Conservation (phyloP, 257 asterid genomes). For the Paulownia fortunei region DNA sequence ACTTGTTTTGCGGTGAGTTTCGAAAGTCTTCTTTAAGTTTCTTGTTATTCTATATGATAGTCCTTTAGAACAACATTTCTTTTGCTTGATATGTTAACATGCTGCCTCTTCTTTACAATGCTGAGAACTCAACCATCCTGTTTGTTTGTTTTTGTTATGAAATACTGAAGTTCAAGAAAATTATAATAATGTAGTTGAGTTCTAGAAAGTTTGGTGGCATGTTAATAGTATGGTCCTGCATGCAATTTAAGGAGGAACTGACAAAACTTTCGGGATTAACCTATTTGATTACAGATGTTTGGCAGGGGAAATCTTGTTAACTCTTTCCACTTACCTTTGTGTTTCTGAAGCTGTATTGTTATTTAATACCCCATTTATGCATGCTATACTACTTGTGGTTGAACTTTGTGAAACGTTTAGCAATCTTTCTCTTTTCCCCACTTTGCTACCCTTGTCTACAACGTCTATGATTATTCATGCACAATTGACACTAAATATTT, state of each 20-base stretch:
- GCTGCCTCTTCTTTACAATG: neutral
- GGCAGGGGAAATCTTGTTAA: neutral
- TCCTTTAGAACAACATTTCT: neutral
- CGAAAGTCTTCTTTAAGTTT: too few relatives aligned
- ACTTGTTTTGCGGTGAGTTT: neutral
- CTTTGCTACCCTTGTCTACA: neutral
- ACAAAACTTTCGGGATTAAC: neutral
- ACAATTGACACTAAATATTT: neutral
- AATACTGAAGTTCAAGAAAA: conserved; percentile 1
- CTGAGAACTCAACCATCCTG: neutral
- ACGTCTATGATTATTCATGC: neutral
- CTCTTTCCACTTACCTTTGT: neutral
- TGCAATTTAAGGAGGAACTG: neutral
- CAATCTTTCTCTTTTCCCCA: neutral
- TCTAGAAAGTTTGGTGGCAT: conserved; percentile 2
- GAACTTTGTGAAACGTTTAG: neutral
- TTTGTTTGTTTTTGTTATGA: conserved; percentile 2
- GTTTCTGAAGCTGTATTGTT: conserved; percentile 14
- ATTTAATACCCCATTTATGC: neutral
- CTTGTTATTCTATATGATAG: neutral
- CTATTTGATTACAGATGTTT: neutral
- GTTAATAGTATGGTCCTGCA: conserved; percentile 3
- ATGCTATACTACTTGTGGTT: neutral
- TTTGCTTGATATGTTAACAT: neutral
- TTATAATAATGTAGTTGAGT: neutral